A percentile compares a stretch with the other conserved stretches of the same genome.
Evolutionary conservation across 2,329 filamentous ascomycete species (phyloP).

Genomic region (Didymella exigua): DNA sequence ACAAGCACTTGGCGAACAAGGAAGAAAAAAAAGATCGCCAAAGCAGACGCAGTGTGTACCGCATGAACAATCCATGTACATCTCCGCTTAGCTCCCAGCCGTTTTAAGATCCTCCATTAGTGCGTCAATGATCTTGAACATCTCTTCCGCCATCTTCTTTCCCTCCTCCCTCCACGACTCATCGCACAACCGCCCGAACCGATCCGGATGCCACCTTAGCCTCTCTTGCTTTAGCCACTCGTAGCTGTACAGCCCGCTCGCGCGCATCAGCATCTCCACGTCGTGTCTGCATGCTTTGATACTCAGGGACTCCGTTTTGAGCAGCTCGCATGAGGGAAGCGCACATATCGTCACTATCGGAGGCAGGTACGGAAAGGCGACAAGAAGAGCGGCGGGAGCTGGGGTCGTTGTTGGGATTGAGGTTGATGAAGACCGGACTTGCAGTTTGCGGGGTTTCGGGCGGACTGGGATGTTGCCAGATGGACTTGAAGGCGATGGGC

Average conservation of each 20-base stretch:
- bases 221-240: slow-evolving; percentile 46
- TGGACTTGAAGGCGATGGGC: background rate
- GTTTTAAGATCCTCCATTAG: slow-evolving; percentile 32
- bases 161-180: slow-evolving; percentile 41
- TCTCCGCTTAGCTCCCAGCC: background rate
- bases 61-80: too few relatives aligned
- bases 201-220: slow-evolving; percentile 46
- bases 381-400: slow-evolving; percentile 31
- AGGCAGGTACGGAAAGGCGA: slow-evolving; percentile 41
- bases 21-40: too few relatives aligned
- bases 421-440: slow-evolving; percentile 41
- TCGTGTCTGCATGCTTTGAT: slow-evolving; percentile 45
- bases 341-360: slow-evolving; percentile 28
- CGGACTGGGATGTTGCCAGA: background rate
- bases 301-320: slow-evolving; percentile 31
- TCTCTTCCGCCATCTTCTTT: slow-evolving; percentile 41
- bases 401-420: slow-evolving; percentile 31
- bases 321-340: slow-evolving; percentile 27
- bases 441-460: slow-evolving; percentile 30
- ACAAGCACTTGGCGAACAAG: too few relatives aligned
- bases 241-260: slow-evolving; percentile 42
- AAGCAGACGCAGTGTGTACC: too few relatives aligned
- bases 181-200: slow-evolving; percentile 43
- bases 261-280: slow-evolving; percentile 38
- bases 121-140: slow-evolving; percentile 45